phyloP scores from a whole-genome alignment of 1,284 basidiomycete species.

The Athelia sp. region DNA sequence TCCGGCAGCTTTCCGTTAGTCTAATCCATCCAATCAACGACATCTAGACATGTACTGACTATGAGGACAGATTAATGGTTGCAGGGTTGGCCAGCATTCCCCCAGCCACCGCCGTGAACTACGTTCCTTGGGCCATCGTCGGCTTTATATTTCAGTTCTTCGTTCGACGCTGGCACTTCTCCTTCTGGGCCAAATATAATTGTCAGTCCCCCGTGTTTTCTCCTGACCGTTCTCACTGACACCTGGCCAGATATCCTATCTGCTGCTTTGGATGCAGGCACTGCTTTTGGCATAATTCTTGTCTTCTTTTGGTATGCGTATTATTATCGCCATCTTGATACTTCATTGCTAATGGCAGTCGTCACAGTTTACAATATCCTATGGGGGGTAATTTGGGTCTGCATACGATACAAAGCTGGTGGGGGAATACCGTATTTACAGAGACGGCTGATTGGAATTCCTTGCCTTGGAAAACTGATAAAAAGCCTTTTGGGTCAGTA shows the following conservation, averaged over 20 bases:
- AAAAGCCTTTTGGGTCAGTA: slow-evolving; percentile 28
- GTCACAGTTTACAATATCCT: slow-evolving; percentile 38
- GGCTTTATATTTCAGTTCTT: slow-evolving; percentile 56
- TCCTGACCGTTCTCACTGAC: slow-evolving; percentile 1
- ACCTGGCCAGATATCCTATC: slow-evolving; percentile 39
- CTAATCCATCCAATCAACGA: background rate
- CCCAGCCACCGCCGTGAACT: slow-evolving; percentile 53
- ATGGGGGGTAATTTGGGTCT: slow-evolving; percentile 37
- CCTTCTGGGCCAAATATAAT: slow-evolving; percentile 62
- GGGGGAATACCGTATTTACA: slow-evolving; percentile 43
- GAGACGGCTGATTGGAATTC: slow-evolving; percentile 34
- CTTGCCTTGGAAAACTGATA: slow-evolving; percentile 19
- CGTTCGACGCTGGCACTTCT: slow-evolving; percentile 39
- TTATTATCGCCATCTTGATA: background rate
- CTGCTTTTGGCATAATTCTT: slow-evolving; percentile 40
- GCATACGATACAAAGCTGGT: slow-evolving; percentile 39
- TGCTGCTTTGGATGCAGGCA: slow-evolving; percentile 46
- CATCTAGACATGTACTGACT: slow-evolving; percentile 14
- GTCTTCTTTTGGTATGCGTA: slow-evolving; percentile 43
- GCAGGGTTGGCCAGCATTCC: slow-evolving; percentile 31
- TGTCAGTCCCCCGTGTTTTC: slow-evolving; percentile 24
- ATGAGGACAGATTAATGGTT: slow-evolving; percentile 16
- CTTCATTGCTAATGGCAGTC: background rate
- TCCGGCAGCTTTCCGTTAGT: background rate
- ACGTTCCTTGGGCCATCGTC: slow-evolving; percentile 50